A percentile compares a stretch with the other conserved stretches of the same genome.
phyloP scores from a whole-genome alignment of 1,139 yeast species.

The Meyerozyma sp. region DNA sequence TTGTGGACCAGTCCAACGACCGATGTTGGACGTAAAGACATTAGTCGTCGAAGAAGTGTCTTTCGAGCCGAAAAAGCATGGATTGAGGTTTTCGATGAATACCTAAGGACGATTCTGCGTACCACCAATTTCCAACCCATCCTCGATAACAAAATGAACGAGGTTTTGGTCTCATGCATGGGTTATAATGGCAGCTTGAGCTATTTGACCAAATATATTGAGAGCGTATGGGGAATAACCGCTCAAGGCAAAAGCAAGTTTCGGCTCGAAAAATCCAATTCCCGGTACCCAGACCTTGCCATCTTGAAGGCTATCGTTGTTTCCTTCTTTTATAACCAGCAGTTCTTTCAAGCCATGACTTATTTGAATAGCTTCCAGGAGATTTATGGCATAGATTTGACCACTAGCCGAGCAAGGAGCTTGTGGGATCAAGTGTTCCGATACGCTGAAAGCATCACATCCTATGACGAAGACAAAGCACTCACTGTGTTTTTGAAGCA shows the following conservation, averaged over 20 bases:
- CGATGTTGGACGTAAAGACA: slow-evolving; percentile 14
- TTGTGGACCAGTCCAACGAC: slow-evolving; percentile 24
- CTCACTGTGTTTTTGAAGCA: slow-evolving; percentile 22
- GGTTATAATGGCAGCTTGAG: slow-evolving; percentile 25
- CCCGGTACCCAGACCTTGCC: slow-evolving; percentile 22
- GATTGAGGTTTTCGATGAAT: slow-evolving; percentile 18
- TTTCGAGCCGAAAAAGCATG: slow-evolving; percentile 17
- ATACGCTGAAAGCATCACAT: slow-evolving; percentile 27
- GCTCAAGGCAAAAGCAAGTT: slow-evolving; percentile 14
- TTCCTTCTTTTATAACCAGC: slow-evolving; percentile 26
- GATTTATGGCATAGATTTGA: slow-evolving; percentile 20
- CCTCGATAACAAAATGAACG: slow-evolving; percentile 18
- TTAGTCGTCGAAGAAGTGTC: slow-evolving; percentile 16
- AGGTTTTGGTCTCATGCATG: slow-evolving; percentile 26
- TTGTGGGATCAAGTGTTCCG: slow-evolving; percentile 36
- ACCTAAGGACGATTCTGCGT: slow-evolving; percentile 8
- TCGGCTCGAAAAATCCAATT: slow-evolving; percentile 9
- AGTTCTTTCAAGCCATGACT: slow-evolving; percentile 28
- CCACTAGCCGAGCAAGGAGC: slow-evolving; percentile 13
- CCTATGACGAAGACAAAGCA: slow-evolving; percentile 21
- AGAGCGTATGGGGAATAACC: slow-evolving; percentile 29
- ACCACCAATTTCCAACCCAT: slow-evolving; percentile 8
- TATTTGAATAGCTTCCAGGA: slow-evolving; percentile 34
- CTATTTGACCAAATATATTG: slow-evolving; percentile 22
- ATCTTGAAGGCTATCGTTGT: slow-evolving; percentile 26